phyloP scores from a whole-genome alignment of 495 filamentous ascomycete genomes.

The Xylaria palmicola region DNA sequence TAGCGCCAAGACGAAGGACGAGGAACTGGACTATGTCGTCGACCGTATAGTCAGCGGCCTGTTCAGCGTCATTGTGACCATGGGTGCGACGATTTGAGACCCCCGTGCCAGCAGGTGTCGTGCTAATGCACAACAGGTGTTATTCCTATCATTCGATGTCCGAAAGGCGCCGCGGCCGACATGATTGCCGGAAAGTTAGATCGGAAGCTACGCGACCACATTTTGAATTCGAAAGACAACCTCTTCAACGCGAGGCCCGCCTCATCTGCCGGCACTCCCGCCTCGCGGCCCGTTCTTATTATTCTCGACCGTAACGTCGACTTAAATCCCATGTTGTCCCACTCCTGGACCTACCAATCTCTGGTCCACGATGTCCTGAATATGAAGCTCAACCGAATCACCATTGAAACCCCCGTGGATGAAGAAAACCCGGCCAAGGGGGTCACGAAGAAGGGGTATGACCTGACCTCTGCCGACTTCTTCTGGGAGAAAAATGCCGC shows the following conservation, averaged over 20 bases:
- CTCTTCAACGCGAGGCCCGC: constrained; percentile 60
- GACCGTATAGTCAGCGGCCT: constrained; percentile 91
- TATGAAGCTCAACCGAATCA: constrained; percentile 96
- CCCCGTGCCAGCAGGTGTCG: background rate
- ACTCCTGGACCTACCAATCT: constrained; percentile 98
- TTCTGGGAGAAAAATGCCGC: constrained; percentile 97
- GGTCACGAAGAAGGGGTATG: constrained; percentile 79
- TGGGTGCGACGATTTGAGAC: constrained; percentile 62
- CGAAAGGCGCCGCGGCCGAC: constrained; percentile 88
- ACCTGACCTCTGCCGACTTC: constrained; percentile 87
- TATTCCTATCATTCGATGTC: constrained; percentile 91
- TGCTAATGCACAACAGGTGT: constrained; percentile 52
- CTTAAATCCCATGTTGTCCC: constrained; percentile 95
- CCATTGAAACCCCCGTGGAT: constrained; percentile 77
- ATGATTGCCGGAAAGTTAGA: constrained; percentile 93
- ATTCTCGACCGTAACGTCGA: constrained; percentile 95
- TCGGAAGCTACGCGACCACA: constrained; percentile 92
- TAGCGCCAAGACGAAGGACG: constrained; percentile 85
- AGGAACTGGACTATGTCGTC: constrained; percentile 79
- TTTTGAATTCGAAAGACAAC: constrained; percentile 96
- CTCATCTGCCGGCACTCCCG: constrained; percentile 53
- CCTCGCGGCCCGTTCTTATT: constrained; percentile 78
- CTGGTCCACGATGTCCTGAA: constrained; percentile 91
- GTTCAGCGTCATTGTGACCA: constrained; percentile 95
- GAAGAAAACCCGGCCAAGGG: constrained; percentile 70